Evolutionary conservation across 495 filamentous ascomycete species (phyloP), one percentile per base, ranked within the genome.

Genomic region (Astrocystis sublimbata): DNA sequence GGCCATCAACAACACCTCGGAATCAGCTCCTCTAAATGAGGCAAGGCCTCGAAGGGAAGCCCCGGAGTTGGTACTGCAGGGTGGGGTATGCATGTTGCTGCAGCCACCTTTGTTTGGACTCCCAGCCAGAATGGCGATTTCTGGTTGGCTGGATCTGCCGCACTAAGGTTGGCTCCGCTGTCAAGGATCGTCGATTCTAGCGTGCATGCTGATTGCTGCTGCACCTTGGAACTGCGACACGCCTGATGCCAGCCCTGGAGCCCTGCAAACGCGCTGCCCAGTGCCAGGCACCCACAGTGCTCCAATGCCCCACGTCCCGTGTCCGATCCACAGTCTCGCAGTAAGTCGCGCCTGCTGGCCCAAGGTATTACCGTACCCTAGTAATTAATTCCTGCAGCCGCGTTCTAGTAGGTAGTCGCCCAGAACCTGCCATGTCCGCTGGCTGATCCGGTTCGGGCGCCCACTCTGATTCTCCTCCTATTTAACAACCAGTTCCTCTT

Each of bases 401-500:
- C 41, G 40, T 57, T 35, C 52, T 56, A 1, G 24, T 49, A 6
- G 49, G 10, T 52, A 17, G n/a, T 19, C 35, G 6, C 33, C 13
- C 33, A 6, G 6, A 6, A 6, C 13, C 33, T 36, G 6, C 13
- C 46, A 13, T 26, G 46, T 24, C 46, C 53, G n/a, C 35, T 28
- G 61, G 67, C 76, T 79, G 78, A 80, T 80, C 73, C 75, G 74
- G 76, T 74, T 61, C 62, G 59, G 52, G 52, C 68, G 65, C 68
- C 71, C 63, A 58, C 61, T 63, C 64, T 60, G 52, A n/a, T 59
- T 71, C 66, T 51, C 49, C 65, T 65, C 66, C 71, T 53, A 75
- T 79, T 73, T 79, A 80, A 81, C 79, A 69, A 60, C 64, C 71
- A 54, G 60, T 43, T 46, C 21, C 54, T 61, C 70, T 80, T 79